A percentile compares a stretch with the other conserved stretches of the same genome.
phyloP scores from a whole-genome alignment of 2,329 filamentous ascomycete genomes.

The Blumeria hordei region DNA sequence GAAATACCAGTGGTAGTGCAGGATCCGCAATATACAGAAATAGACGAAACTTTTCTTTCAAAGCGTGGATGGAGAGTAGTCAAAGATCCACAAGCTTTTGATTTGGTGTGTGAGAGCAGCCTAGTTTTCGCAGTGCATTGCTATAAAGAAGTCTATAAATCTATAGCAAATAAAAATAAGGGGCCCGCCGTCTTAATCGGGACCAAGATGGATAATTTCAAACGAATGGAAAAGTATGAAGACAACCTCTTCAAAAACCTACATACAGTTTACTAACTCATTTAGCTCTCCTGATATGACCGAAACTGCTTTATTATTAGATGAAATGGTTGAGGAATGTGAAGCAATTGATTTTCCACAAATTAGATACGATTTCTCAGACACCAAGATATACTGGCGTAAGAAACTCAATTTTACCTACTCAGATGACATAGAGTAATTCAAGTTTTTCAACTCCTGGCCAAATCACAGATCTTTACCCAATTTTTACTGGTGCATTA shows the following conservation, averaged over 20 bases:
- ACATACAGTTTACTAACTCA: neutral
- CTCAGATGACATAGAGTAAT: too few relatives aligned
- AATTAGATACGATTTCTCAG: constrained; percentile 13
- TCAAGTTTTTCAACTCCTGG: too few relatives aligned
- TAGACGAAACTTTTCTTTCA: constrained; percentile 12
- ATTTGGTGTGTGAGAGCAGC: constrained; percentile 7
- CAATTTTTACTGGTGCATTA: too few relatives aligned
- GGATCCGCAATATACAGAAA: constrained; percentile 14
- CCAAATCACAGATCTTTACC: too few relatives aligned
- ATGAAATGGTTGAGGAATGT: constrained; percentile 10
- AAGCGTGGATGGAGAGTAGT: constrained; percentile 10
- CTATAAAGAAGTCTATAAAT: constrained; percentile 12
- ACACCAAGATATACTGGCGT: constrained; percentile 14
- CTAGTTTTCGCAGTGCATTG: constrained; percentile 16
- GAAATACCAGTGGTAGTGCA: constrained; percentile 8
- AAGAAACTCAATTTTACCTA: neutral
- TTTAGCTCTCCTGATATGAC: constrained; percentile 4
- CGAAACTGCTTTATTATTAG: constrained; percentile 4
- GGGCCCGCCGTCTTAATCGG: constrained; percentile 12
- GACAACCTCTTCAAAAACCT: neutral
- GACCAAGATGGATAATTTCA: constrained; percentile 13
- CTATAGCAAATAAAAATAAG: constrained; percentile 6
- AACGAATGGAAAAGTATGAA: constrained; percentile 8
- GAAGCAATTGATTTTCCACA: constrained; percentile 12
- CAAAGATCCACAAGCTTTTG: constrained; percentile 12